These are phyloP conservation scores for Rhodotorula graminis DNA, from an alignment of 768 basidiomycete genomes.

Conservation along the genomic window DNA sequence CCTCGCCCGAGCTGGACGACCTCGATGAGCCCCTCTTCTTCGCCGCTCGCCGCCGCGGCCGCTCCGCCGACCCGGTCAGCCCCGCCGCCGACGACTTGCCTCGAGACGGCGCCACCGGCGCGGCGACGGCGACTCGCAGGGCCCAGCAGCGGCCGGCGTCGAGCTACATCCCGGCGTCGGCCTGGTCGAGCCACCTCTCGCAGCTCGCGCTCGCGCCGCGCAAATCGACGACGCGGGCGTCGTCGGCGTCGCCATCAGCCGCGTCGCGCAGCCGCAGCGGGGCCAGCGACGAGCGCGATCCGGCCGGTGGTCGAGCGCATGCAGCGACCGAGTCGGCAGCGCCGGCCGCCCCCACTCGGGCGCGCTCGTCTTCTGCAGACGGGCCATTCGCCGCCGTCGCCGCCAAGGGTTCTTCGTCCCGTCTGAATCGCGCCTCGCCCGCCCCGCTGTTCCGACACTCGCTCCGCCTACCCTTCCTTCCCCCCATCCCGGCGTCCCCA, in stretches of 20 bases:
- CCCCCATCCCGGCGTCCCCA: conserved; percentile 27
- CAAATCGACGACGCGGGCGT: not conserved
- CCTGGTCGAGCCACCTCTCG: conserved; percentile 19
- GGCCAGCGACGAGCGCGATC: not conserved
- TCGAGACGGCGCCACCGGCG: no score
- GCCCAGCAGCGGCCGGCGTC: conserved; percentile 2
- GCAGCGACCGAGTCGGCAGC: not conserved
- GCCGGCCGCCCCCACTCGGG: not conserved
- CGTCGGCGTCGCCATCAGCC: not conserved
- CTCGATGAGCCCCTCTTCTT: not conserved
- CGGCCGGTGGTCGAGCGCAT: not conserved
- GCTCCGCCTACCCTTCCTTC: conserved; percentile 23
- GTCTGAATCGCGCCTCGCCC: not conserved
- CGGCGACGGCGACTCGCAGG: not conserved
- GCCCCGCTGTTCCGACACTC: conserved; percentile 12
- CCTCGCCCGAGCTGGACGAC: not conserved
- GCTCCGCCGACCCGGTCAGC: not conserved
- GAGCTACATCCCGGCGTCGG: not conserved
- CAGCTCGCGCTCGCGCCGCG: conserved; percentile 1
- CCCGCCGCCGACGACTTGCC: not conserved
- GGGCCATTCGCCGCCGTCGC: conserved; percentile 4
- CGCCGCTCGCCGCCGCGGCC: not conserved
- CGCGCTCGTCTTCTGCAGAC: not conserved
- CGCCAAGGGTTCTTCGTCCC: not conserved
- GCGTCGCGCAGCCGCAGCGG: not conserved